Base-by-base conservation (phyloP, 2,329 filamentous ascomycete species). In the Teratosphaeriaceae sp. region DNA sequence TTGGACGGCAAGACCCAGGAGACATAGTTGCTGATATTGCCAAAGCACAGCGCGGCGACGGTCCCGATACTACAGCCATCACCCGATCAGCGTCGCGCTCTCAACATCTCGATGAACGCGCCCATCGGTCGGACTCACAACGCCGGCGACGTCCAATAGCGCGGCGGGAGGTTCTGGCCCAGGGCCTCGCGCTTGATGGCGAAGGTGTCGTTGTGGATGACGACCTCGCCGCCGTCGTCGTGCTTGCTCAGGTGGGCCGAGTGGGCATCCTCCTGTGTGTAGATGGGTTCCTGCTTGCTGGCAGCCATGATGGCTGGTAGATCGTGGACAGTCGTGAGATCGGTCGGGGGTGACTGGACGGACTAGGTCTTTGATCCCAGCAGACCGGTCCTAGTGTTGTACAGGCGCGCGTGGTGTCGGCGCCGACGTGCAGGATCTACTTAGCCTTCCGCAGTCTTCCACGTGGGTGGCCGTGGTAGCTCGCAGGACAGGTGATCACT, bases 181-280 rank as follows among this genome's bases (percentile, higher is more conserved):
- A 48, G 36, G n/a, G 43, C 46, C 30, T 45, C 43, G 5, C 27
- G 35, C 15, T 46, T 48, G 43, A 48, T 43, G 21, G 46, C 46
- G 18, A 43, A 48, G 9, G 46, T 48, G 3, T 46, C 46, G 9
- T 38, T 48, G 18, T 43, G 35, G 23, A 46, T 48, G n/a, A 37
- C 46, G 33, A 43, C 38, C 16, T 45, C 42, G 21, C 37, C 42
- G 21, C 37, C 29, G 5, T 46, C 43, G 20, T n/a, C 29, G 16
- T 40, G 22, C 29, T 43, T 40, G 31, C 39, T 43, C 5, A 13
- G 23, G 2, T 31, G 24, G n/a, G 3, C 19, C 5, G 40, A 42
- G 11, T 29, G 15, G 15, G 33, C 37, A 16, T 36, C 40, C 16
- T 38, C 34, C 24, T 24, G n/a, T 18, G 21, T 27, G n/a, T 37